These are phyloP conservation scores for Kuraishia capsulata DNA, from an alignment of 805 yeast genomes.

Conservation along the genomic window DNA sequence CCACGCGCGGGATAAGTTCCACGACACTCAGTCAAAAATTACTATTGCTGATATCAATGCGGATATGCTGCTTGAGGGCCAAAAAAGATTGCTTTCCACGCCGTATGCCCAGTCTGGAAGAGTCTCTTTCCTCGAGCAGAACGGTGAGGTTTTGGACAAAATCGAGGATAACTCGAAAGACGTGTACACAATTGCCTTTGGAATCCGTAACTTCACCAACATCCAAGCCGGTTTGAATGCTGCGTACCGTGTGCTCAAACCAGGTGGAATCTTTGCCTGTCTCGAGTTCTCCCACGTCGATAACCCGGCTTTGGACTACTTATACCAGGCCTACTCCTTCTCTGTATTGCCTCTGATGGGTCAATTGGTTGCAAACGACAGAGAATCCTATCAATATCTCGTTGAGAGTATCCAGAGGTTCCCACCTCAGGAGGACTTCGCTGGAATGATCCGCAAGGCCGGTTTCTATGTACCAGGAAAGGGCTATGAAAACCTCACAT, in stretches of 20 bases:
- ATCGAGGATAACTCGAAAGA: slow-evolving; percentile 86
- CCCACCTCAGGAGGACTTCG: slow-evolving; percentile 88
- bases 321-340: slow-evolving; percentile 85
- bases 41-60: slow-evolving; percentile 91
- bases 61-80: slow-evolving; percentile 93
- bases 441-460: slow-evolving; percentile 86
- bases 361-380: slow-evolving; percentile 88
- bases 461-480: slow-evolving; percentile 86
- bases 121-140: slow-evolving; percentile 77
- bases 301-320: slow-evolving; percentile 61
- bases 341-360: slow-evolving; percentile 89
- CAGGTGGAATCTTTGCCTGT: slow-evolving; percentile 97
- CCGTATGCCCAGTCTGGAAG: slow-evolving; percentile 63
- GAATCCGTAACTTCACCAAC: slow-evolving; percentile 93
- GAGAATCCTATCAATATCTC: slow-evolving; percentile 91
- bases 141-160: slow-evolving; percentile 82
- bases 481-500: slow-evolving; percentile 90
- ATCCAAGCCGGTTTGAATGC: slow-evolving; percentile 89
- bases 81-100: slow-evolving; percentile 52
- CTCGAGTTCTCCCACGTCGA: slow-evolving; percentile 90
- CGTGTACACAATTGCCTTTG: slow-evolving; percentile 93
- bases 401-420: slow-evolving; percentile 90
- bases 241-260: slow-evolving; percentile 93
- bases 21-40: slow-evolving; percentile 73
- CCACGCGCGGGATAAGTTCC: slow-evolving; percentile 73